Percentiles rank a stretch among this genome's conserved stretches.
phyloP scores from a whole-genome alignment of 2,329 filamentous ascomycete genomes.

The Colletotrichum echinochloae region DNA sequence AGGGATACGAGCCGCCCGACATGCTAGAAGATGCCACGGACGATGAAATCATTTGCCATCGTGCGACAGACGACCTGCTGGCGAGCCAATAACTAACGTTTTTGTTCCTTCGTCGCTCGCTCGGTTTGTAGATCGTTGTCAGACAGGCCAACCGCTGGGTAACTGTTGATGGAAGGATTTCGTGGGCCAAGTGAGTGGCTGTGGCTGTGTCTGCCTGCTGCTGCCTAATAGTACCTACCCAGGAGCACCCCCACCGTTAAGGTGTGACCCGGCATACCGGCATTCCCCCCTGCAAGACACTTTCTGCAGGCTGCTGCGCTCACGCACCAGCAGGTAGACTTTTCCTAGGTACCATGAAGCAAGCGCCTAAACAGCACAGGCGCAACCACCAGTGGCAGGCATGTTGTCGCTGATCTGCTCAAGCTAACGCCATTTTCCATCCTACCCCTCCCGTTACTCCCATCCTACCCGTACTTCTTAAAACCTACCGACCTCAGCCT shows the following conservation, averaged over 20 bases:
- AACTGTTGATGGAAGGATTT: conserved; percentile 7
- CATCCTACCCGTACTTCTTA: not conserved
- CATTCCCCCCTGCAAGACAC: conserved; percentile 1
- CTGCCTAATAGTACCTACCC: conserved; percentile 13
- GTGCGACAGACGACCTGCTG: not conserved
- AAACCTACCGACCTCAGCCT: not conserved
- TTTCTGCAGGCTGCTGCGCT: not conserved
- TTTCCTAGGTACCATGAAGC: not conserved
- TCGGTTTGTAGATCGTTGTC: not conserved
- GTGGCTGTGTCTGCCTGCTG: conserved; percentile 41
- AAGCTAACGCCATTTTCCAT: conserved; percentile 10
- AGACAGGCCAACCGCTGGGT: not conserved
- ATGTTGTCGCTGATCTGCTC: not conserved
- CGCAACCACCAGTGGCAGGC: conserved; percentile 24
- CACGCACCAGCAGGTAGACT: not conserved
- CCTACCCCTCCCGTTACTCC: not conserved
- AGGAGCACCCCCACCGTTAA: not conserved
- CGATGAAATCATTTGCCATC: too few relatives aligned
- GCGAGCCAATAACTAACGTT: not conserved
- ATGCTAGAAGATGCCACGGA: not conserved
- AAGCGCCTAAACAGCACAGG: conserved; percentile 4
- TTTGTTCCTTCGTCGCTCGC: not conserved
- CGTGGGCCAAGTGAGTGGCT: not conserved
- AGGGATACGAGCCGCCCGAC: not conserved
- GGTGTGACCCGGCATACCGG: too few relatives aligned